These are phyloP conservation scores for Neofusicoccum parvum DNA, from an alignment of 2,329 filamentous ascomycete species.

Conservation along the genomic window DNA sequence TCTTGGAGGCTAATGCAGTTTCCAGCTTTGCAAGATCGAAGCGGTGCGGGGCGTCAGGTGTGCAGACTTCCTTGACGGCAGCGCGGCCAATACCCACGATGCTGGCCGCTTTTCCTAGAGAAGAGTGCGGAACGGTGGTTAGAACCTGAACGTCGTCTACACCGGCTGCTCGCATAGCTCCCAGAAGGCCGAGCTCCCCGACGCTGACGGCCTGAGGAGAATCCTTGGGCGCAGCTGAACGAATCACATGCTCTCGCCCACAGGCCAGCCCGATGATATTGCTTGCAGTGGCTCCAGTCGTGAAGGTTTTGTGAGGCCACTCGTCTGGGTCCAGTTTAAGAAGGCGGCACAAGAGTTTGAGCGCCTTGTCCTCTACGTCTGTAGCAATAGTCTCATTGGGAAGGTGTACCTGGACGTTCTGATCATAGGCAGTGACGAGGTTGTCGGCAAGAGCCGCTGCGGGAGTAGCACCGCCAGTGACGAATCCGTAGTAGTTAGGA, in stretches of 20 bases:
- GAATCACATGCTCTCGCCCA: slow-evolving; percentile 69
- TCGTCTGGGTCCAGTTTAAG: slow-evolving; percentile 58
- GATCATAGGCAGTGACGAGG: slow-evolving; percentile 77
- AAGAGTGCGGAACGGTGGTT: slow-evolving; percentile 82
- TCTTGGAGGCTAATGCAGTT: slow-evolving; percentile 54
- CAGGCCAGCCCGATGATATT: slow-evolving; percentile 68
- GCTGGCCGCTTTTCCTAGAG: slow-evolving; percentile 78
- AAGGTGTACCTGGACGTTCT: slow-evolving; percentile 83
- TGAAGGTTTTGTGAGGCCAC: slow-evolving; percentile 77
- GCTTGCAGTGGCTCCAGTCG: slow-evolving; percentile 70
- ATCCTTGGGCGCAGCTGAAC: slow-evolving; percentile 44
- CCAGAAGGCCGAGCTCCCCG: slow-evolving; percentile 69
- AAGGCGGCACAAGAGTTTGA: slow-evolving; percentile 69
- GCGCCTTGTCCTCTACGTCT: slow-evolving; percentile 71
- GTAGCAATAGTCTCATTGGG: slow-evolving; percentile 75
- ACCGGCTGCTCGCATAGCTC: slow-evolving; percentile 65
- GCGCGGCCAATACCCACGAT: slow-evolving; percentile 75
- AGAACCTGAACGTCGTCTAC: slow-evolving; percentile 73
- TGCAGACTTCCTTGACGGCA: slow-evolving; percentile 64
- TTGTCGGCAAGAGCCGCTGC: slow-evolving; percentile 82
- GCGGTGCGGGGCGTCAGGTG: slow-evolving; percentile 62
- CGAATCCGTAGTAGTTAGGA: slow-evolving; percentile 77
- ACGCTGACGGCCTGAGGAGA: slow-evolving; percentile 46
- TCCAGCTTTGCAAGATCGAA: slow-evolving; percentile 71
- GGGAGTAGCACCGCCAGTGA: slow-evolving; percentile 79